phyloP scores from a whole-genome alignment of 1,284 basidiomycete genomes.

The Uromyces viciae-fabae region DNA sequence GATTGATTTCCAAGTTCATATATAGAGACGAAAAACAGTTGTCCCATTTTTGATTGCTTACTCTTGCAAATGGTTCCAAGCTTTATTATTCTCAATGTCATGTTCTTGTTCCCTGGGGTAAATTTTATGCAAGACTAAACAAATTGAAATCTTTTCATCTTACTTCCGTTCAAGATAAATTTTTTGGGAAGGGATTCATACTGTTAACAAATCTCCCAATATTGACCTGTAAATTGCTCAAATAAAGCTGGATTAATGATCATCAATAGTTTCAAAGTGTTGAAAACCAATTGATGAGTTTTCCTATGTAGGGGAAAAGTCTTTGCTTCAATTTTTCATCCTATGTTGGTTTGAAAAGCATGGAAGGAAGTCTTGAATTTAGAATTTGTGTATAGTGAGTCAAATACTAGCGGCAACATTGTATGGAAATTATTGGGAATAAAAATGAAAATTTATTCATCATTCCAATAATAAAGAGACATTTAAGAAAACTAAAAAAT shows the following conservation, averaged over 20 bases:
- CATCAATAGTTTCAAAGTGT: conserved; percentile 97
- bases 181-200: conserved; percentile 79
- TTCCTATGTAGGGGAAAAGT: conserved; percentile 62
- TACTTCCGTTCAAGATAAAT: conserved; percentile 66
- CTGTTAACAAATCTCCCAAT: conserved; percentile 81
- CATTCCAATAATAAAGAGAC: conserved; percentile 94
- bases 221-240: conserved; percentile 87
- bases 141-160: neutral
- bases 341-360: neutral
- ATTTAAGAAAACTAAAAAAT: conserved; percentile 72
- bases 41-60: conserved; percentile 49
- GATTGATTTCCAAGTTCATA: conserved; percentile 95
- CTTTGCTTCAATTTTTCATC: no score
- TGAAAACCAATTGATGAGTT: conserved; percentile 98
- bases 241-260: conserved; percentile 96
- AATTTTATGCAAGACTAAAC: conserved; percentile 67
- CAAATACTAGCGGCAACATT: conserved; percentile 94
- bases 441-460: conserved; percentile 98
- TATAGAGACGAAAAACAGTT: no score
- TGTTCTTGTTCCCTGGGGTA: conserved; percentile 55
- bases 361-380: conserved; percentile 67
- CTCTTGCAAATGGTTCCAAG: conserved; percentile 48
- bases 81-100: conserved; percentile 47
- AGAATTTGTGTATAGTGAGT: conserved; percentile 91
- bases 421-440: conserved; percentile 92